Conservation (phyloP, 176 grass and related monocot genomes). For the Thalia dealbata region DNA sequence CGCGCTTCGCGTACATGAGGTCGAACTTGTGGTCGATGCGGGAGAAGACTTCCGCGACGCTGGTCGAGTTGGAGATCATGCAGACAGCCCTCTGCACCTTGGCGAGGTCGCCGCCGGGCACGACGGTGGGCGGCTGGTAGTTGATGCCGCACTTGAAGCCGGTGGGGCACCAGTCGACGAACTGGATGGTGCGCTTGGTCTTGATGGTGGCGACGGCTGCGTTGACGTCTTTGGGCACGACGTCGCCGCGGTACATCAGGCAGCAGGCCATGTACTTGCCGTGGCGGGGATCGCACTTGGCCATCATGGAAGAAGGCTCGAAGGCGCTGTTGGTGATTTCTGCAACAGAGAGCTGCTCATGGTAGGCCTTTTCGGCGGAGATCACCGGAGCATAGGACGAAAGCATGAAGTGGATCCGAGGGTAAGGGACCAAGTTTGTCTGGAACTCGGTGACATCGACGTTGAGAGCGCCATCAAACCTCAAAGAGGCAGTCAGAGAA, state of each 20-base stretch:
- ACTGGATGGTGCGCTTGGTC: constrained; percentile 6
- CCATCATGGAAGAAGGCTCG: background rate
- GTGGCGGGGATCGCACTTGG: constrained; percentile 4
- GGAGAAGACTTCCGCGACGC: constrained; percentile 4
- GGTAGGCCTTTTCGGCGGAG: background rate
- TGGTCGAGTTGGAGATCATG: constrained; percentile 9
- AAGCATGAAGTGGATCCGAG: constrained; percentile 6
- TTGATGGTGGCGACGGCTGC: background rate
- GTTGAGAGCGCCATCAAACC: too few species aligned
- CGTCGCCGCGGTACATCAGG: background rate
- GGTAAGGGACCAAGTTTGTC: background rate
- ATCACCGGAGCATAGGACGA: background rate
- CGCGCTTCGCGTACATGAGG: constrained; percentile 1
- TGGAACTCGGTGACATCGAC: too few species aligned
- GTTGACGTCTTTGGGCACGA: too few species aligned
- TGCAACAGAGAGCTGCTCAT: constrained; percentile 5
- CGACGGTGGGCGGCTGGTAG: constrained; percentile 9
- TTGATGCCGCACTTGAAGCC: constrained; percentile 4
- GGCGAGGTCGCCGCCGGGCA: background rate
- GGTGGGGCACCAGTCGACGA: background rate
- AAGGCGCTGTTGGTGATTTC: constrained; percentile 4
- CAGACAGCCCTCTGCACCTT: constrained; percentile 1
- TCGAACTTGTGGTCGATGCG: constrained; percentile 4
- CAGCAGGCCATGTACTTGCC: background rate
- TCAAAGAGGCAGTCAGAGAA: too few species aligned